Evolutionary conservation across 2,329 filamentous ascomycete genomes (phyloP), one percentile per base, ranked within the genome.

Genomic region (Hymenoscyphus occultus): DNA sequence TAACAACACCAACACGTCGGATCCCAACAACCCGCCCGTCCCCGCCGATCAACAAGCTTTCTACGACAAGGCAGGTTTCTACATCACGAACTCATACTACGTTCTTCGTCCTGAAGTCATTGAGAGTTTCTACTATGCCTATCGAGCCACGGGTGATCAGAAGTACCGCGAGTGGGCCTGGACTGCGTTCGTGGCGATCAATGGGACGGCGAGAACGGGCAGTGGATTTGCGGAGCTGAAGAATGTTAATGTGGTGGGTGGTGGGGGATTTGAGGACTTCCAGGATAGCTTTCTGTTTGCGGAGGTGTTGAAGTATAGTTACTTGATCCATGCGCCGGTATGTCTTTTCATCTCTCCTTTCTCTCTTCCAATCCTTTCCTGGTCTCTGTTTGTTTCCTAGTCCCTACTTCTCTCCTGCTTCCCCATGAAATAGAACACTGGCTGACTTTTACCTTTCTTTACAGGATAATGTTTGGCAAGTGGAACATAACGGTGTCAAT

Each of bases 221-320:
- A 87, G 84, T 28, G 92, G 90, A 7, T 96, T 87, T 77, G 84
- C 84, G 13, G 82, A 84, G 39, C 79, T 96, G 63, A 75, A 72
- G 0, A 77, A 96, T 74, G 90, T 96, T 57, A 91, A 90, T 70
- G 78, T 77, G 32, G 71, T 73, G 3, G 81, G 80, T 39, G 91
- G 90, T 10, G 90, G 90, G 0, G 77, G 78, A 0, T 86, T 83
- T 65, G 76, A 77, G 54, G 86, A 96, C 75, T 88, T 89, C 75
- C 90, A 94, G 81, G 91, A 96, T 78, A 93, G 90, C 72, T 96
- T 95, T 79, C 88, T 90, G 80, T 92, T 96, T 76, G 92, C 92
- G 0, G 92, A 96, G 80, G 90, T 93, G 68, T 75, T 96, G 76
- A 96, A 96, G 82, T 96, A 96, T 76, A 80, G 84, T 64, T 96